phyloP scores from a whole-genome alignment of 2,329 filamentous ascomycete species.

The Colletotrichum trifolii region DNA sequence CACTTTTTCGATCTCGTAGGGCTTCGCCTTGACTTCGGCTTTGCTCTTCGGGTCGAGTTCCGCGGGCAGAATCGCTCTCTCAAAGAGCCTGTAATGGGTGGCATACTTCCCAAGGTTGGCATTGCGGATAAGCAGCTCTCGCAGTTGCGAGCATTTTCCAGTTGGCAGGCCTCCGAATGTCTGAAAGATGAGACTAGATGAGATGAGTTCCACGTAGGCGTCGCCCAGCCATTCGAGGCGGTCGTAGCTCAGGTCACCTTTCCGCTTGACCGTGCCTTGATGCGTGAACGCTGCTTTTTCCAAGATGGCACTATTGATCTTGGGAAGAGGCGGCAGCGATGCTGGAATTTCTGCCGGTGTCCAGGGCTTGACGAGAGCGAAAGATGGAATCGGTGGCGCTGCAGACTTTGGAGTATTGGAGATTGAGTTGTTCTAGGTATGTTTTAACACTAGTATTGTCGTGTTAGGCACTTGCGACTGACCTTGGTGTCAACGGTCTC shows the following conservation, averaged over 20 bases:
- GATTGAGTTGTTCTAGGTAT: no score
- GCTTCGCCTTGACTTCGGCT: conserved; percentile 52
- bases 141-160: conserved; percentile 78
- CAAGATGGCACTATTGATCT: conserved; percentile 68
- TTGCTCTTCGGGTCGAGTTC: conserved; percentile 49
- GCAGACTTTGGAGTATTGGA: not conserved
- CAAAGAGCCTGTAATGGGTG: conserved; percentile 75
- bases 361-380: conserved; percentile 56
- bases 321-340: conserved; percentile 68
- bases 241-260: conserved; percentile 73
- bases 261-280: conserved; percentile 54
- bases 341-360: conserved; percentile 59
- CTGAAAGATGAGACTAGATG: conserved; percentile 79
- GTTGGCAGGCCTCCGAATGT: conserved; percentile 74
- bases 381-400: conserved; percentile 28
- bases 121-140: conserved; percentile 85
- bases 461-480: not conserved
- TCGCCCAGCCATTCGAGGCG: conserved; percentile 90
- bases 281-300: conserved; percentile 76
- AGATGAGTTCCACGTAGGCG: conserved; percentile 82
- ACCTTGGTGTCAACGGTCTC: conserved; percentile 1
- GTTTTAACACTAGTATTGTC: no score
- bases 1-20: conserved; percentile 71
- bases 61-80: conserved; percentile 67
- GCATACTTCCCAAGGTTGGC: conserved; percentile 78